These are phyloP conservation scores for Halenospora varia DNA, from an alignment of 495 filamentous ascomycete genomes.

Conservation along the genomic window DNA sequence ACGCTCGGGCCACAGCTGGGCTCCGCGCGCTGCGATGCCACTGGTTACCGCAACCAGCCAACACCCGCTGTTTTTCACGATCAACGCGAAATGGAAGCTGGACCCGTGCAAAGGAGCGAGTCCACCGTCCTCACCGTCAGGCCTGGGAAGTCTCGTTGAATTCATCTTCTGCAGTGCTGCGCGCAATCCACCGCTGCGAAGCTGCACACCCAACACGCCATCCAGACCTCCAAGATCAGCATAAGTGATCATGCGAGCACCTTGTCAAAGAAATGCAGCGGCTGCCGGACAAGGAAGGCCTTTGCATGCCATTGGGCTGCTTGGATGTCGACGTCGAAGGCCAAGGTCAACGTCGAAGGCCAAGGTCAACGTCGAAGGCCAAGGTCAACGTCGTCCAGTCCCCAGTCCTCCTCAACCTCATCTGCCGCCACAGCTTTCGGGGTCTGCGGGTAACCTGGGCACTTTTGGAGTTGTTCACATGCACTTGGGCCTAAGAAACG, in stretches of 20 bases:
- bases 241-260: slow-evolving; percentile 25
- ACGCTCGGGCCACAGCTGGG: neutral
- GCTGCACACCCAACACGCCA: slow-evolving; percentile 13
- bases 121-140: no score
- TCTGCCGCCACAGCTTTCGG: neutral
- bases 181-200: neutral
- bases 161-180: neutral
- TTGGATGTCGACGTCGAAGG: neutral
- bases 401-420: no score
- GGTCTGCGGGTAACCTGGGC: no score
- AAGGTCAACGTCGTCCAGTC: neutral
- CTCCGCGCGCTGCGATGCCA: neutral
- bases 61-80: neutral
- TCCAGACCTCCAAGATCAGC: slow-evolving; percentile 11
- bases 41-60: neutral
- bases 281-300: slow-evolving; percentile 9
- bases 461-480: neutral
- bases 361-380: neutral
- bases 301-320: slow-evolving; percentile 4
- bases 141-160: neutral
- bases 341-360: neutral
- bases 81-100: no score
- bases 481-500: neutral
- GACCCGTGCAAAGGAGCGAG: no score
- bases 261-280: slow-evolving; percentile 7